These are phyloP conservation scores for Aureobasidium mangrovei DNA, from an alignment of 2,329 filamentous ascomycete genomes.

Conservation along the genomic window DNA sequence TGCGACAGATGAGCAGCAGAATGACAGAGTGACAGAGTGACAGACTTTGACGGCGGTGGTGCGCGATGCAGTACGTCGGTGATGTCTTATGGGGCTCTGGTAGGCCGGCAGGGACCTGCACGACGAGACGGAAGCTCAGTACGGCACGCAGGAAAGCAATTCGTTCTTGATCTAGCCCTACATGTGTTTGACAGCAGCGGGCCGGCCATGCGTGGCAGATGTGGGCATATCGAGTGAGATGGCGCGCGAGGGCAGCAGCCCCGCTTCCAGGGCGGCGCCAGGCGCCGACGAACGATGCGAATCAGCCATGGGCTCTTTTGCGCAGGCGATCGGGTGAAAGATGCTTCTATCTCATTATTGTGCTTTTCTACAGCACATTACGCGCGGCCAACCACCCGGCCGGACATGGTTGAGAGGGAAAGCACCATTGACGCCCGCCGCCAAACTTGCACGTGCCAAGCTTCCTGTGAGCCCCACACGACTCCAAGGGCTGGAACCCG, in stretches of 20 bases:
- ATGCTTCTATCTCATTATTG: slow-evolving; percentile 9
- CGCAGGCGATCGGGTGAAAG: neutral
- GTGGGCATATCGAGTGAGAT: slow-evolving; percentile 40
- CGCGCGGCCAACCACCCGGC: neutral
- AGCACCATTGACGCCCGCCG: neutral
- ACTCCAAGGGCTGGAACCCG: slow-evolving; percentile 6
- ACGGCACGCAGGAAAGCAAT: neutral
- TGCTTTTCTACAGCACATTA: neutral
- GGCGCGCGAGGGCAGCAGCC: slow-evolving; percentile 39
- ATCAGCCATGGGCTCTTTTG: slow-evolving; percentile 1
- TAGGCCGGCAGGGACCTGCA: slow-evolving; percentile 49
- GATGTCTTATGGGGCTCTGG: slow-evolving; percentile 57
- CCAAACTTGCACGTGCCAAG: slow-evolving; percentile 6
- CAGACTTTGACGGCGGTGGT: slow-evolving; percentile 54
- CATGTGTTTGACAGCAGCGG: slow-evolving; percentile 42
- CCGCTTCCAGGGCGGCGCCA: slow-evolving; percentile 18
- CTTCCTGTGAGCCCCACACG: neutral
- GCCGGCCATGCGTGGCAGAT: slow-evolving; percentile 30
- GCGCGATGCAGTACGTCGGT: slow-evolving; percentile 51
- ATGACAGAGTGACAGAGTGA: neutral
- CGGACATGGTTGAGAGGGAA: neutral
- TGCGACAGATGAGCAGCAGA: neutral
- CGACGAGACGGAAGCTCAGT: slow-evolving; percentile 18
- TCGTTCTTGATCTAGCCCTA: slow-evolving; percentile 23
- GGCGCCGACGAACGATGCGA: neutral